These are phyloP conservation scores for Lepidium aucheri DNA, from an alignment of 345 rosid genomes.

Conservation along the genomic window DNA sequence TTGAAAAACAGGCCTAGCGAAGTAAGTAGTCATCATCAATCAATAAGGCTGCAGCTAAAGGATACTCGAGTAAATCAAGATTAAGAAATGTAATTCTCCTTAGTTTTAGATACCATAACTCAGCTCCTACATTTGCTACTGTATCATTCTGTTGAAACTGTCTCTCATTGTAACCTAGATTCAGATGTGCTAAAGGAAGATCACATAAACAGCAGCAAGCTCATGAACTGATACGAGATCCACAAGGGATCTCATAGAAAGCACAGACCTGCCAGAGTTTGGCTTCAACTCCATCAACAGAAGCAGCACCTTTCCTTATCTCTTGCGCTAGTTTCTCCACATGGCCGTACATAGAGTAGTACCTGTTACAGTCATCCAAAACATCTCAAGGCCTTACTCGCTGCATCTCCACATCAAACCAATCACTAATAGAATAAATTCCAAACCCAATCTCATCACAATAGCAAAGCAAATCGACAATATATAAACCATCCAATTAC, in stretches of 20 bases:
- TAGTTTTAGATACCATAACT: background rate
- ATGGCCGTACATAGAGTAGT: constrained; percentile 94
- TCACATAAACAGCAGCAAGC: background rate
- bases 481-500: background rate
- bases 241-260: no score
- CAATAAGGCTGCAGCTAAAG: background rate
- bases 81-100: background rate
- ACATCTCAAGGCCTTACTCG: background rate
- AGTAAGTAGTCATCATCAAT: background rate
- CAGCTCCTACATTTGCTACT: background rate
- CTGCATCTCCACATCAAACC: background rate
- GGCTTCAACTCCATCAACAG: constrained; percentile 89
- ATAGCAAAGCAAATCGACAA: background rate
- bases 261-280: constrained; percentile 70
- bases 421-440: background rate
- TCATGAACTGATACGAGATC: no score
- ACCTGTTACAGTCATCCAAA: constrained; percentile 31
- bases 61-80: background rate
- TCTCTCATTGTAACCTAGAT: background rate
- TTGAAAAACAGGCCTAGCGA: background rate
- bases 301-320: constrained; percentile 79
- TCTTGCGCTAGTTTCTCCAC: constrained; percentile 85
- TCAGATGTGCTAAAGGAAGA: background rate
- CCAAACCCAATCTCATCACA: background rate
- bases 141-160: background rate